Percentiles rank a stretch among this genome's conserved stretches.
Conservation (phyloP, 2,329 filamentous ascomycete species). For the Fusarium subtropicale region DNA sequence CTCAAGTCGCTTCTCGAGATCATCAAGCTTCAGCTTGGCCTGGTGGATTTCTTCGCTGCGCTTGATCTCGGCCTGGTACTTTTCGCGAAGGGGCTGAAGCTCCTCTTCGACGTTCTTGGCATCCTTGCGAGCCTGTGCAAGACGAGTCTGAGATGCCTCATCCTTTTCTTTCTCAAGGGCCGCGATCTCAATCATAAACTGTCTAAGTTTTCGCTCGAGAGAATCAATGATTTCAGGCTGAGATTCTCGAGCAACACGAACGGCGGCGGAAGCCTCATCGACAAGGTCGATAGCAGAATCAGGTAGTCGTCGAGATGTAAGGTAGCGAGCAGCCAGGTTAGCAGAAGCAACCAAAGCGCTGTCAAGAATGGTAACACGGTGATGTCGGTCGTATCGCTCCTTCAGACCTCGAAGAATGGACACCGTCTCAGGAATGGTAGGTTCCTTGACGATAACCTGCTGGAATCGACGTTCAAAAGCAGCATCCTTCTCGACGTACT, state of each 20-base stretch:
- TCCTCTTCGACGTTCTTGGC: slow-evolving; percentile 96
- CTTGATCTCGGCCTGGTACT: slow-evolving; percentile 93
- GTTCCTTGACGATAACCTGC: slow-evolving; percentile 97
- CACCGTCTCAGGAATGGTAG: slow-evolving; percentile 86
- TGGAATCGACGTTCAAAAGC: slow-evolving; percentile 99
- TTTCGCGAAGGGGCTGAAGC: slow-evolving; percentile 88
- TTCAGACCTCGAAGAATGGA: slow-evolving; percentile 99
- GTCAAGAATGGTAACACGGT: slow-evolving; percentile 96
- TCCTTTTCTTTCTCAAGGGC: slow-evolving; percentile 94
- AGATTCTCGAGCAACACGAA: slow-evolving; percentile 93
- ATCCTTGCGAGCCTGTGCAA: slow-evolving; percentile 86
- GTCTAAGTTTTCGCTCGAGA: slow-evolving; percentile 87
- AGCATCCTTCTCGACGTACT: slow-evolving; percentile 98
- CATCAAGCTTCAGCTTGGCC: slow-evolving; percentile 93
- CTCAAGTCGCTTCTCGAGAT: slow-evolving; percentile 89
- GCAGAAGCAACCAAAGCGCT: slow-evolving; percentile 91
- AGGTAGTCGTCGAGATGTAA: slow-evolving; percentile 89
- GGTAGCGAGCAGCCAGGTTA: slow-evolving; percentile 91
- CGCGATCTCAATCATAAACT: slow-evolving; percentile 97
- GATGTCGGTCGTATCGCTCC: slow-evolving; percentile 97
- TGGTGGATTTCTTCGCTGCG: slow-evolving; percentile 93
- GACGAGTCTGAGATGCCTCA: slow-evolving; percentile 85
- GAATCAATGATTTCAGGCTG: slow-evolving; percentile 97
- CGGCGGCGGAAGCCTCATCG: slow-evolving; percentile 96
- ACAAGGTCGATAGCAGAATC: slow-evolving; percentile 97